Evolutionary conservation across 2,329 filamentous ascomycete genomes (phyloP).

Genomic region (Metarhizium album): DNA sequence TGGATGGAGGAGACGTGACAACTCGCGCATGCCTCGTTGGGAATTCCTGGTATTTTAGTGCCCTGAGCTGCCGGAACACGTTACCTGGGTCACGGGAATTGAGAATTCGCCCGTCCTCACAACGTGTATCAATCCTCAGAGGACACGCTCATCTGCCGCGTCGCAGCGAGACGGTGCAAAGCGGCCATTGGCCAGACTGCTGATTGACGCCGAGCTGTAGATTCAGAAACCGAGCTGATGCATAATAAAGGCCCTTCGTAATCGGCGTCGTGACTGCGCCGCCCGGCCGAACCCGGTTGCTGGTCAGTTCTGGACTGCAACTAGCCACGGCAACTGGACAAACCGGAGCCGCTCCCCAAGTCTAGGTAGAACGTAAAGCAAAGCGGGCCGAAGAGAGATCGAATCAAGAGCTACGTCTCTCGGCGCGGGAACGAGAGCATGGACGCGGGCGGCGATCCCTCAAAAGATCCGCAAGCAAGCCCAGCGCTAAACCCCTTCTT

Average conservation of each 20-base stretch:
- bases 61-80: background rate
- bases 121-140: background rate
- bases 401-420: background rate
- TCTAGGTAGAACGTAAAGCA: background rate
- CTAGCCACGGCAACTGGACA: background rate
- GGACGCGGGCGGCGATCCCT: background rate
- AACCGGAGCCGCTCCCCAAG: background rate
- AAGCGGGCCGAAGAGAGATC: background rate
- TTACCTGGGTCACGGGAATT: background rate
- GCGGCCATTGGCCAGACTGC: too few relatives aligned
- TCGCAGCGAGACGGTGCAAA: too few relatives aligned
- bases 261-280: background rate
- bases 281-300: background rate
- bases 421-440: background rate
- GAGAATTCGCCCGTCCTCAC: background rate
- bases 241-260: background rate
- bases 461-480: background rate
- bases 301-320: background rate
- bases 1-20: background rate
- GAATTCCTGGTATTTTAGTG: background rate
- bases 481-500: background rate
- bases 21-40: background rate
- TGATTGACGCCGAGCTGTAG: background rate
- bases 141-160: background rate
- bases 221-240: background rate